These are phyloP conservation scores for Pleurostoma richardsiae DNA, from an alignment of 2,329 filamentous ascomycete genomes.

Conservation along the genomic window DNA sequence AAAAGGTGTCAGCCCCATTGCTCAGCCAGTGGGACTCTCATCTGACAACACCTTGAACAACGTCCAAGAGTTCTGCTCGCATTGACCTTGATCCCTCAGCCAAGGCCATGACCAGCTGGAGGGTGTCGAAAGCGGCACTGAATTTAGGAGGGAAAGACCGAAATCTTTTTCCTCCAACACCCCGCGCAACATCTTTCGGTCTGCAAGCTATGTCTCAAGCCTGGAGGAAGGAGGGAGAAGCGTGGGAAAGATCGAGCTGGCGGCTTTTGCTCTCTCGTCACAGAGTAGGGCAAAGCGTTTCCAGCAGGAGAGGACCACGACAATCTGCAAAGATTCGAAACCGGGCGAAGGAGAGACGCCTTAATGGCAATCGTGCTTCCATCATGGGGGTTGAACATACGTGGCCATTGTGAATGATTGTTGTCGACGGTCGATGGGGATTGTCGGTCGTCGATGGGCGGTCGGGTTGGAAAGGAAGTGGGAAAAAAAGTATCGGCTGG, in stretches of 20 bases:
- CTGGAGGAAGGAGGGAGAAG: conserved; percentile 52
- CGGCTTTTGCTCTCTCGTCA: conserved; percentile 33
- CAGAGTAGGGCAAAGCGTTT: conserved; percentile 28
- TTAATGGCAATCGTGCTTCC: conserved; percentile 24
- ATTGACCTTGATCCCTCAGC: conserved; percentile 4
- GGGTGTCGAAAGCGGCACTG: conserved; percentile 53
- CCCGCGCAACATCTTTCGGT: conserved; percentile 58
- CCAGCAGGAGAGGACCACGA: conserved; percentile 79
- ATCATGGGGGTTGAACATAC: conserved; percentile 17
- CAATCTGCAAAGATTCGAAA: conserved; percentile 55
- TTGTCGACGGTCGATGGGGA: conserved; percentile 15
- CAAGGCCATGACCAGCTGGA: background rate
- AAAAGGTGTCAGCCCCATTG: background rate
- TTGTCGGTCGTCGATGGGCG: conserved; percentile 22
- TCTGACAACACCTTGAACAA: conserved; percentile 68
- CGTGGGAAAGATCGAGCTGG: conserved; percentile 76
- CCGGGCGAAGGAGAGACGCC: conserved; percentile 17
- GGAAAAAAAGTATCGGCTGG: too few relatives aligned
- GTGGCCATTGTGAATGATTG: conserved; percentile 21
- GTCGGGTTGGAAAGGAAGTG: conserved; percentile 4
- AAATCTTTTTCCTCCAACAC: conserved; percentile 72
- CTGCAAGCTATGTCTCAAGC: conserved; percentile 40
- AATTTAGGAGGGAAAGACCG: conserved; percentile 68
- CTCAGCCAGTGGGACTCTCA: conserved; percentile 45
- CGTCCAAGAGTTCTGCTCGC: conserved; percentile 46